These are phyloP conservation scores for Aurifilum marmelostoma DNA, from an alignment of 2,329 filamentous ascomycete species.

Conservation along the genomic window DNA sequence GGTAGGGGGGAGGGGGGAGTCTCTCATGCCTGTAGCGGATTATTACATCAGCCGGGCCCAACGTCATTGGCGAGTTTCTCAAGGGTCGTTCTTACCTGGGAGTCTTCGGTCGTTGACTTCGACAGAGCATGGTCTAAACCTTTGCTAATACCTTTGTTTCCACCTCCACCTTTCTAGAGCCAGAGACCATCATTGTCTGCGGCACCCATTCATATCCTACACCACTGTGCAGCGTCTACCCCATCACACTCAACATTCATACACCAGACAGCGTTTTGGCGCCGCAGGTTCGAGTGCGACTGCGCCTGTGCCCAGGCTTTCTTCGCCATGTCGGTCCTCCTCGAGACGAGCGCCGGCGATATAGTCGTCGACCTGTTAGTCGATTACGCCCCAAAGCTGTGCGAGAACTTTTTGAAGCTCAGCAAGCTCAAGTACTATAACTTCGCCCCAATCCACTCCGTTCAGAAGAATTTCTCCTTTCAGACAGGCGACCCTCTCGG, in stretches of 20 bases:
- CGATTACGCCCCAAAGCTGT: constrained; percentile 86
- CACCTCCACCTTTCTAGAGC: background rate
- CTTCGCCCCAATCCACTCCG: constrained; percentile 86
- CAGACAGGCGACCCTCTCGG: constrained; percentile 95
- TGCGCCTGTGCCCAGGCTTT: background rate
- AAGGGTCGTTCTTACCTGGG: background rate
- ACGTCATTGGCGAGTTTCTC: constrained; percentile 1
- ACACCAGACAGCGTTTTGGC: background rate
- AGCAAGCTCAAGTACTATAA: constrained; percentile 99
- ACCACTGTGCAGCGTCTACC: background rate
- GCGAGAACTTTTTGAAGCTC: constrained; percentile 98
- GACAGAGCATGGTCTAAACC: background rate
- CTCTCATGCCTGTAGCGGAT: background rate
- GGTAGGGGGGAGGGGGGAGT: too few relatives aligned
- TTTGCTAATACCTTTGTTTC: background rate
- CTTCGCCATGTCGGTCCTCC: constrained; percentile 78
- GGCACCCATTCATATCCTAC: background rate
- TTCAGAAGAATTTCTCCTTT: constrained; percentile 95
- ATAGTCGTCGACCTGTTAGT: constrained; percentile 92
- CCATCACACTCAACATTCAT: too few relatives aligned
- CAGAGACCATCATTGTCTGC: too few relatives aligned
- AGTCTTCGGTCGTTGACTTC: background rate
- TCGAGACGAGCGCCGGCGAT: constrained; percentile 92
- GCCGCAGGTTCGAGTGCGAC: background rate
- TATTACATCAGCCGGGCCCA: constrained; percentile 8